Percentiles rank a stretch among this genome's conserved stretches.
These are phyloP conservation scores for Lentinula guzmanii DNA, from an alignment of 768 basidiomycete genomes.

Conservation along the genomic window DNA sequence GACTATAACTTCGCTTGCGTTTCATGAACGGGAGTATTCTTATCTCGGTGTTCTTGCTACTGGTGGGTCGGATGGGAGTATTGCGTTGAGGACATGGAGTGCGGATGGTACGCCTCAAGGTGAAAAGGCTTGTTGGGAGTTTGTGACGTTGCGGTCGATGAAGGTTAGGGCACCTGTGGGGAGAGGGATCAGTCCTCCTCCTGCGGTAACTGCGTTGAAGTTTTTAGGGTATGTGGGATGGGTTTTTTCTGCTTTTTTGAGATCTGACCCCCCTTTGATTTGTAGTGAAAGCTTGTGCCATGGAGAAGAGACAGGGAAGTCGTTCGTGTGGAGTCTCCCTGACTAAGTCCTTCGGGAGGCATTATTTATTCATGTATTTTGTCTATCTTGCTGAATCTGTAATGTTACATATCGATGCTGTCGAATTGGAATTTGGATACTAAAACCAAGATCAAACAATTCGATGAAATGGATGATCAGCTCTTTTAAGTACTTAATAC, in stretches of 20 bases:
- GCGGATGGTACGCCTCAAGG: constrained; percentile 66
- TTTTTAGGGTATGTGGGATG: constrained; percentile 63
- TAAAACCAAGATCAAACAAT: too few species aligned
- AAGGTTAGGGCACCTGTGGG: constrained; percentile 38
- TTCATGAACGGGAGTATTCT: constrained; percentile 87
- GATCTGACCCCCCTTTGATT: not conserved
- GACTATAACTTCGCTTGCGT: constrained; percentile 70
- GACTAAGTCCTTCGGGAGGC: constrained; percentile 26
- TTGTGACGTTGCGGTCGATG: constrained; percentile 64
- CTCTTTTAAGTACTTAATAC: too few species aligned
- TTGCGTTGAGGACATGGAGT: constrained; percentile 81
- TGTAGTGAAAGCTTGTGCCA: constrained; percentile 54
- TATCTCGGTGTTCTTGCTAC: constrained; percentile 74
- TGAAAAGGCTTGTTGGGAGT: constrained; percentile 68
- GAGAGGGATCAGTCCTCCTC: constrained; percentile 32
- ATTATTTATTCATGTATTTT: not conserved
- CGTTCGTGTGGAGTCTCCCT: constrained; percentile 52
- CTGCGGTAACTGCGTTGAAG: constrained; percentile 69
- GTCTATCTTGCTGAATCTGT: not conserved
- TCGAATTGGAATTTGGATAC: not conserved
- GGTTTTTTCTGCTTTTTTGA: not conserved
- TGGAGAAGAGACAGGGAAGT: constrained; percentile 59
- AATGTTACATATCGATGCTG: not conserved
- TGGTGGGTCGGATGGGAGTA: constrained; percentile 69
- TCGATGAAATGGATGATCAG: too few species aligned